Evolutionary conservation across 441 rosid genomes (phyloP).

Genomic region (Melastoma candidum): DNA sequence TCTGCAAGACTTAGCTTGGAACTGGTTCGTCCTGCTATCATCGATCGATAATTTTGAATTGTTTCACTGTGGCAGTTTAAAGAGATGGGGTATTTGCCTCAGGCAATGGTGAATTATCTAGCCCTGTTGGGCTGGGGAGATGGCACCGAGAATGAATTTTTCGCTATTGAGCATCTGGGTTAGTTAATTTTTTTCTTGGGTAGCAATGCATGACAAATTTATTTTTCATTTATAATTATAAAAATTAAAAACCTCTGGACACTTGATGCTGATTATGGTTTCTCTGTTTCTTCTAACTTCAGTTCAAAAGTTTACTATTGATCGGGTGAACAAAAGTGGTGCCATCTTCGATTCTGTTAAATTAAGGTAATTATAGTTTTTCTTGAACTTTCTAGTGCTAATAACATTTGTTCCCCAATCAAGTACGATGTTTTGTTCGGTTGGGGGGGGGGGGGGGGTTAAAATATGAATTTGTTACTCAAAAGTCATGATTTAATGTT

Average conservation of each 20-base stretch:
- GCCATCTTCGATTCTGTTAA: constrained; percentile 80
- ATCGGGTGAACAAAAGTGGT: constrained; percentile 85
- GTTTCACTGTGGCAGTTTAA: constrained; percentile 38
- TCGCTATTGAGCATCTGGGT: constrained; percentile 76
- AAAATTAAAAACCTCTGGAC: no score
- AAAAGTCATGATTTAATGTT: no score
- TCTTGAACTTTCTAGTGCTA: neutral
- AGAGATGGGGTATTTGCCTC: constrained; percentile 94
- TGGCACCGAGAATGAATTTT: constrained; percentile 93
- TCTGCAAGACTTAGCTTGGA: no score
- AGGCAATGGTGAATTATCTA: constrained; percentile 87
- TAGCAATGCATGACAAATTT: neutral
- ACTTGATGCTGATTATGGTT: neutral
- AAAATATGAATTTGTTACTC: no score
- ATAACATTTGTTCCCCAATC: neutral
- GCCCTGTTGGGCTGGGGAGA: constrained; percentile 99
- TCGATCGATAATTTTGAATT: no score
- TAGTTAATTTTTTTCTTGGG: constrained; percentile 15
- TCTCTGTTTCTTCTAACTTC: constrained; percentile 21
- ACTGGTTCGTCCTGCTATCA: no score
- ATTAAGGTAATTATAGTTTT: constrained; percentile 39
- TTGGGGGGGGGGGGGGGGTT: neutral
- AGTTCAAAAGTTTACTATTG: constrained; percentile 85
- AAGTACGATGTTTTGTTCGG: neutral
- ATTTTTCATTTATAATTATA: no score